Percentiles rank a stretch among this genome's conserved stretches.
phyloP scores from a whole-genome alignment of 1,139 yeast genomes.

The Spencermartinsiella ligniputridi region DNA sequence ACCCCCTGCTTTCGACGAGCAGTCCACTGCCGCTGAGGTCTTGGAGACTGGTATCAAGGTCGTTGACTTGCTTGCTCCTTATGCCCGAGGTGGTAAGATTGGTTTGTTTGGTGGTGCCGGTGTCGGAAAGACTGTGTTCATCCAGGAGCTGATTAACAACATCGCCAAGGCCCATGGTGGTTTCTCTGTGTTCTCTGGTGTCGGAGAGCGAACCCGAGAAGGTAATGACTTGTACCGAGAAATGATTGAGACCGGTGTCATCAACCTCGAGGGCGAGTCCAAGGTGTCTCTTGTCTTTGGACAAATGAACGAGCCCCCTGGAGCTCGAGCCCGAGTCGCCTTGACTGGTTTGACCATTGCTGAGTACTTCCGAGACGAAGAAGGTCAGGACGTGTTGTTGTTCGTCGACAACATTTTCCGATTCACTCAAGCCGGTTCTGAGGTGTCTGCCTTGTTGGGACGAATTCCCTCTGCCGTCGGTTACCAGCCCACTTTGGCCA shows the following conservation, averaged over 20 bases:
- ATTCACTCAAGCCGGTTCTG: conserved; percentile 99
- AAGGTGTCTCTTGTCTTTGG: conserved; percentile 99
- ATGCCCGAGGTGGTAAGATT: conserved; percentile 99
- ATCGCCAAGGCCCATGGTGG: conserved; percentile 99
- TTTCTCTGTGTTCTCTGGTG: conserved; percentile 99
- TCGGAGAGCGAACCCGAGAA: conserved; percentile 99
- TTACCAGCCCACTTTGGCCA: conserved; percentile 99
- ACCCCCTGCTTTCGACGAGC: conserved; percentile 93
- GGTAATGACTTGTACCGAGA: conserved; percentile 99
- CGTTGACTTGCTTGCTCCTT: conserved; percentile 98
- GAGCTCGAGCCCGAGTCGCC: conserved; percentile 99
- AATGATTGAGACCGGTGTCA: conserved; percentile 99
- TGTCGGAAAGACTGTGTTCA: conserved; percentile 99
- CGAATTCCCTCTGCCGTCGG: conserved; percentile 99
- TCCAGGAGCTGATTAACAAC: conserved; percentile 99
- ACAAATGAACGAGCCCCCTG: conserved; percentile 99
- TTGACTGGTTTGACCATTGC: conserved; percentile 99
- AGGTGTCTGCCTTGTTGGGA: conserved; percentile 99
- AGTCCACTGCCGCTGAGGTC: conserved; percentile 96
- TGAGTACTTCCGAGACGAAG: conserved; percentile 99
- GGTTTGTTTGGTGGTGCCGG: conserved; percentile 99
- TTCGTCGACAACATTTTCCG: conserved; percentile 99
- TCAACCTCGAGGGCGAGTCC: conserved; percentile 98
- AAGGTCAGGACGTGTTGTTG: conserved; percentile 99
- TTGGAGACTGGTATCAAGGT: conserved; percentile 99